These are phyloP conservation scores for Hypoxylon fuscum DNA, from an alignment of 495 filamentous ascomycete genomes.

Conservation along the genomic window DNA sequence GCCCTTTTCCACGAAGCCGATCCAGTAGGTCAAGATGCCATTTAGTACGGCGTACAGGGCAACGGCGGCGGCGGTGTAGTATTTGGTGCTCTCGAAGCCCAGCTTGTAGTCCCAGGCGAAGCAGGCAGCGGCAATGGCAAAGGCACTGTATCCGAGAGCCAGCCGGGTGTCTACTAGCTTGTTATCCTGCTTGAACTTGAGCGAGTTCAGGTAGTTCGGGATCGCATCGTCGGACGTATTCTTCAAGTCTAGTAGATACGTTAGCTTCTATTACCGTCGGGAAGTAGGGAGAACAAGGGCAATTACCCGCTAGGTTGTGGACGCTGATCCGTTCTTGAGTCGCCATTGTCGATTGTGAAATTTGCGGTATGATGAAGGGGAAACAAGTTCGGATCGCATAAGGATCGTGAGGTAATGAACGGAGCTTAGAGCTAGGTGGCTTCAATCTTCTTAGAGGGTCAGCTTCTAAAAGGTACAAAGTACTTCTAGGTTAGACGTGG, in stretches of 20 bases:
- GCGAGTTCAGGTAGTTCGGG: slow-evolving; percentile 85
- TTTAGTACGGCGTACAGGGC: slow-evolving; percentile 83
- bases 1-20: slow-evolving; percentile 83
- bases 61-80: slow-evolving; percentile 78
- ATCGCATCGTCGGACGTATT: slow-evolving; percentile 96
- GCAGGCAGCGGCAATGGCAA: slow-evolving; percentile 77
- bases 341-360: slow-evolving; percentile 46
- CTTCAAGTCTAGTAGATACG: slow-evolving; percentile 76
- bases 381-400: not conserved
- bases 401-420: not conserved
- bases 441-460: slow-evolving; percentile 9
- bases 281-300: not conserved
- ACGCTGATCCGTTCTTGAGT: slow-evolving; percentile 69
- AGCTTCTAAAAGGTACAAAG: slow-evolving; percentile 5
- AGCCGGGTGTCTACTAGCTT: slow-evolving; percentile 83
- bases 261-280: slow-evolving; percentile 20
- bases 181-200: slow-evolving; percentile 84
- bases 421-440: slow-evolving; percentile 27
- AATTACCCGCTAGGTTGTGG: slow-evolving; percentile 71
- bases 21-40: slow-evolving; percentile 81
- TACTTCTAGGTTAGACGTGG: too few relatives aligned
- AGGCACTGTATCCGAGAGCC: slow-evolving; percentile 81
- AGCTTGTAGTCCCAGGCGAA: slow-evolving; percentile 92
- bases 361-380: not conserved
- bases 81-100: slow-evolving; percentile 85